Evolutionary conservation across 495 filamentous ascomycete species (phyloP), one percentile per base, ranked within the genome.

Genomic region (Trichoderma reesei): DNA sequence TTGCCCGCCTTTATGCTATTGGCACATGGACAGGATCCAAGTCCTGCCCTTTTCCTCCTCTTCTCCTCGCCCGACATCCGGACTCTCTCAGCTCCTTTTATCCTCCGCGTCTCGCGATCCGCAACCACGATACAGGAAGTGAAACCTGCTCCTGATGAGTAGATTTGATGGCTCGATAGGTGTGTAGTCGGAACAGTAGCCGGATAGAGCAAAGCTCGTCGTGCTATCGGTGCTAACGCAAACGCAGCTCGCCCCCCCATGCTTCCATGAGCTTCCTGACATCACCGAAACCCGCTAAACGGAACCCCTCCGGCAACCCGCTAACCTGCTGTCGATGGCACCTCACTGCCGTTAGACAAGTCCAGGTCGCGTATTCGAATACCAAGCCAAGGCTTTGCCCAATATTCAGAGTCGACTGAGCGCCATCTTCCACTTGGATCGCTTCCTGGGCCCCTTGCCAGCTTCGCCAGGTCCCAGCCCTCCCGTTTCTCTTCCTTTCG

Each of bases 221-320:
- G 16, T 18, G 51, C 10, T 11, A 14, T 33, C 20, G 20, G 26
- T 56, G 26, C 51, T 33, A 31, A 34, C 3, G 42, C 20, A 34
- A 20, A 13, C 26, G 34, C 20, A 34, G 46, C 46, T n/a, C n/a
- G n/a, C n/a, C n/a, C 3, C 6, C 42, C 10, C 16, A 44, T 3
- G 41, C 41, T 16, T 10, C 3, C 16, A 44, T 16, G 41, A 13
- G 41, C 41, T 13, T 20, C 46, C 46, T 56, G 51, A 56, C 51
- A 56, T 56, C 51, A 56, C 51, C 51, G 34, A 34, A 56, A 33
- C 51, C 51, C 51, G 51, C 51, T 34, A 56, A 56, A 33, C 8
- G 20, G 51, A 33, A n/a, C 51, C 51, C 51, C 51, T 56, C 51
- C 31, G 51, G 20, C 51, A 34, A n/a, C 51, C 44, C 51, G 31